phyloP scores from a whole-genome alignment of 306 rosid species.

The Cicer yamashitae region DNA sequence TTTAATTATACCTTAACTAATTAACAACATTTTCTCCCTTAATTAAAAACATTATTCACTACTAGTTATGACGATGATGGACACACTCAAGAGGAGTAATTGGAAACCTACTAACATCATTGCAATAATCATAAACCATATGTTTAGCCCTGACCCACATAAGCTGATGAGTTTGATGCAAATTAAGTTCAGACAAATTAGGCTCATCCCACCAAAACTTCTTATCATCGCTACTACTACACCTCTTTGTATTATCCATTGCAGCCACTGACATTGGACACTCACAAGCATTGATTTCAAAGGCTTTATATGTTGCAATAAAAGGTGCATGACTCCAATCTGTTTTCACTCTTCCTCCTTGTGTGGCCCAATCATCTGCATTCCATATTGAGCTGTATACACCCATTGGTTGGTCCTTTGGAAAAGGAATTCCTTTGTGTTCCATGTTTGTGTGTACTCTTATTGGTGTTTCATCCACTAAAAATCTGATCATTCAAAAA shows the following conservation, averaged over 20 bases:
- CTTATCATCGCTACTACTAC: slow-evolving; percentile 61
- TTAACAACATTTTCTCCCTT: background rate
- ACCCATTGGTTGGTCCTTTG: slow-evolving; percentile 88
- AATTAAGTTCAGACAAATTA: slow-evolving; percentile 57
- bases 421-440: slow-evolving; percentile 74
- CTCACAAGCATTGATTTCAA: slow-evolving; percentile 77
- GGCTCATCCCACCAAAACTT: slow-evolving; percentile 96
- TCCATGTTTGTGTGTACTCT: slow-evolving; percentile 93
- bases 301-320: slow-evolving; percentile 64
- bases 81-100: slow-evolving; percentile 72
- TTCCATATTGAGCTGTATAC: slow-evolving; percentile 95
- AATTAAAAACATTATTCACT: background rate
- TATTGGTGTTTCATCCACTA: slow-evolving; percentile 85
- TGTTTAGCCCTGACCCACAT: slow-evolving; percentile 89
- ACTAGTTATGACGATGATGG: slow-evolving; percentile 64
- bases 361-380: slow-evolving; percentile 98
- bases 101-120: slow-evolving; percentile 74
- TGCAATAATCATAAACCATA: slow-evolving; percentile 87
- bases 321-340: slow-evolving; percentile 96
- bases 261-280: slow-evolving; percentile 50
- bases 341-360: slow-evolving; percentile 88
- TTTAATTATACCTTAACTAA: background rate
- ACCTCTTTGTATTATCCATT: slow-evolving; percentile 55
- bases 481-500: slow-evolving; percentile 54
- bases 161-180: slow-evolving; percentile 90